phyloP scores from a whole-genome alignment of 2,329 filamentous ascomycete species.

The Bipolaris cookei region DNA sequence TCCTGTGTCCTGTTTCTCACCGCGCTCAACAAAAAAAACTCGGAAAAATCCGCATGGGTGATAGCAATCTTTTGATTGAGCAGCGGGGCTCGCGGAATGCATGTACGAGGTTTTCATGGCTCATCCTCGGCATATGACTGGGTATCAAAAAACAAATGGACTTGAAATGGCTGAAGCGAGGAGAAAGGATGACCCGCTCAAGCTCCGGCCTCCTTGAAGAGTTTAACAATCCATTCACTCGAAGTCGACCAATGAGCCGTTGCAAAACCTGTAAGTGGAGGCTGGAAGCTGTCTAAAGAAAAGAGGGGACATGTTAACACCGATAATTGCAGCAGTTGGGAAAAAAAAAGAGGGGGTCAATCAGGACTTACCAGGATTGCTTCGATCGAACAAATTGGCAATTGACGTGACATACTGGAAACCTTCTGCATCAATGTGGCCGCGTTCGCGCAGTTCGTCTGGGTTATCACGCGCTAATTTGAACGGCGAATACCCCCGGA shows the following conservation, averaged over 20 bases:
- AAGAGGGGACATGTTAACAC: background rate
- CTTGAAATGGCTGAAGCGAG: slow-evolving; percentile 6
- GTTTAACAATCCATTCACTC: slow-evolving; percentile 43
- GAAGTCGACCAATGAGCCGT: slow-evolving; percentile 34
- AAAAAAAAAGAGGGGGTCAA: background rate
- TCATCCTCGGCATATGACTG: slow-evolving; percentile 9
- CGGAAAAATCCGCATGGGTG: background rate
- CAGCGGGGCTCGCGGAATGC: background rate
- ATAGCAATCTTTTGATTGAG: background rate
- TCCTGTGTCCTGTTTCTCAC: background rate
- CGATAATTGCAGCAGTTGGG: slow-evolving; percentile 12
- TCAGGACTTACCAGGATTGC: slow-evolving; percentile 32
- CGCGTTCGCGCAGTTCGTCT: slow-evolving; percentile 38
- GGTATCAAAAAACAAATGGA: slow-evolving; percentile 17
- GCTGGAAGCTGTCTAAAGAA: slow-evolving; percentile 35
- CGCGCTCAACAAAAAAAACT: background rate
- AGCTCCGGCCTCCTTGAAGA: slow-evolving; percentile 43
- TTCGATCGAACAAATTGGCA: slow-evolving; percentile 33
- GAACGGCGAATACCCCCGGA: slow-evolving; percentile 44
- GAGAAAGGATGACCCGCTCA: slow-evolving; percentile 10
- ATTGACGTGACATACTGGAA: slow-evolving; percentile 42
- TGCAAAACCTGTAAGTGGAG: slow-evolving; percentile 37
- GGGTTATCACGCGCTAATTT: slow-evolving; percentile 46
- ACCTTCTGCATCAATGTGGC: slow-evolving; percentile 38
- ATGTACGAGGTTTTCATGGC: background rate